Evolutionary conservation across 495 filamentous ascomycete genomes (phyloP).

Genomic region (Penicillium pulvis): DNA sequence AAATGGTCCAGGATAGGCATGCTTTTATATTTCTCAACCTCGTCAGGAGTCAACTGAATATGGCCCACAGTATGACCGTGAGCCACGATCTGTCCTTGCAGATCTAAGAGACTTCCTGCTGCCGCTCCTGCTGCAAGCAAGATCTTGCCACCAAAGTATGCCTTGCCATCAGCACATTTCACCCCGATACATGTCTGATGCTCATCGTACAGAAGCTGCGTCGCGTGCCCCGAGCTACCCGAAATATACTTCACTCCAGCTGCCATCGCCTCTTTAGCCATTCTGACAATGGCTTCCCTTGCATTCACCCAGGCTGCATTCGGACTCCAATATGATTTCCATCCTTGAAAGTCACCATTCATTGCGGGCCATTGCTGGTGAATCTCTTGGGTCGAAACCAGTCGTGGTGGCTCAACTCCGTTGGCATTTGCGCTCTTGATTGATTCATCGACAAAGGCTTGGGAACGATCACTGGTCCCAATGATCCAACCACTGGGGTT

Average conservation of each 20-base stretch:
- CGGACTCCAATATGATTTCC: constrained; percentile 34
- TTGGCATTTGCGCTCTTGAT: constrained; percentile 24
- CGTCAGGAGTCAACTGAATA: constrained; percentile 28
- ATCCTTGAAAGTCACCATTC: constrained; percentile 29
- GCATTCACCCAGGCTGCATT: constrained; percentile 34
- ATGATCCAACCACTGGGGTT: constrained; percentile 36
- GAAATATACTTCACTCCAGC: constrained; percentile 33
- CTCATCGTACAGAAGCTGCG: constrained; percentile 22
- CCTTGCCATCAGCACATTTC: neutral
- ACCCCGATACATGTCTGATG: constrained; percentile 21
- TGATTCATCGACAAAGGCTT: constrained; percentile 30
- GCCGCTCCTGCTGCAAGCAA: constrained; percentile 1
- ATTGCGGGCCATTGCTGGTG: constrained; percentile 23
- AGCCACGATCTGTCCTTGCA: constrained; percentile 33
- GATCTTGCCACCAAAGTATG: neutral
- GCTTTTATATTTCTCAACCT: constrained; percentile 20
- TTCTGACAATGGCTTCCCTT: constrained; percentile 28
- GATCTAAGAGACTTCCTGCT: constrained; percentile 35
- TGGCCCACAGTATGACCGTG: constrained; percentile 29
- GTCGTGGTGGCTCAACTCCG: constrained; percentile 5
- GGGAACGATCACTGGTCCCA: constrained; percentile 23
- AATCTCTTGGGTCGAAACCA: constrained; percentile 9
- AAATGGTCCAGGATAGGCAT: constrained; percentile 15
- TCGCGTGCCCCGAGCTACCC: constrained; percentile 24
- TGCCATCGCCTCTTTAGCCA: constrained; percentile 25